Evolutionary conservation across 2,329 filamentous ascomycete genomes (phyloP).

Genomic region (Dendryphion nanum): DNA sequence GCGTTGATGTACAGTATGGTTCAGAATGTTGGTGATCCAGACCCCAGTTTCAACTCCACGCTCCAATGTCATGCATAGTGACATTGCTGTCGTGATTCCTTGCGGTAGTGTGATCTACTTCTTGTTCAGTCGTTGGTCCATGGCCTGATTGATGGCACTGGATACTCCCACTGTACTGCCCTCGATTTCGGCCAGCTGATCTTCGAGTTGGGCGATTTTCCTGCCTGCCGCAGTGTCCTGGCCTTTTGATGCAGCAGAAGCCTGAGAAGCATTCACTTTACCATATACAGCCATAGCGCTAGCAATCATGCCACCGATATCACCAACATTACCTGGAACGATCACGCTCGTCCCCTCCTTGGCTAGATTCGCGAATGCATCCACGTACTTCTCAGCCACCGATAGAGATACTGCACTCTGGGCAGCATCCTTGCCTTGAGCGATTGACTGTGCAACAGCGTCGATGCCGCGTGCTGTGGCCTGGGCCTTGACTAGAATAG

Average conservation of each 20-base stretch:
- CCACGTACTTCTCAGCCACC: conserved; percentile 97
- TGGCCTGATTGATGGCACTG: conserved; percentile 32
- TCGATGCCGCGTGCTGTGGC: conserved; percentile 89
- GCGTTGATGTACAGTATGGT: too few species aligned
- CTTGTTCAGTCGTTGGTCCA: conserved; percentile 34
- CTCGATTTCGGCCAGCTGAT: conserved; percentile 22
- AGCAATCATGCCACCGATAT: conserved; percentile 95
- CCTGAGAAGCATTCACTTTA: conserved; percentile 82
- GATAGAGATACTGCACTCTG: conserved; percentile 81
- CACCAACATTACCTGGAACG: conserved; percentile 93
- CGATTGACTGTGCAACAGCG: conserved; percentile 74
- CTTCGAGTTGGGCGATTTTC: conserved; percentile 33
- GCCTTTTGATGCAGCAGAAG: conserved; percentile 57
- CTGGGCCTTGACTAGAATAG: conserved; percentile 79
- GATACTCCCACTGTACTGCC: conserved; percentile 21
- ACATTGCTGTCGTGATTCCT: not conserved
- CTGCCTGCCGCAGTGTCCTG: conserved; percentile 20
- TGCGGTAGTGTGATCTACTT: conserved; percentile 13
- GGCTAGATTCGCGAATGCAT: conserved; percentile 87
- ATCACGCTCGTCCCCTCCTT: conserved; percentile 95
- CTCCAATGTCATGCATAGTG: not conserved
- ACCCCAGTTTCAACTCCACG: too few species aligned
- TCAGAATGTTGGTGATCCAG: too few species aligned
- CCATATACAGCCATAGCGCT: conserved; percentile 94
- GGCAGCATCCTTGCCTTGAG: conserved; percentile 69